Evolutionary conservation across 768 basidiomycete species (phyloP), one percentile per base, ranked within the genome.

Genomic region (Lactifluus volemus): DNA sequence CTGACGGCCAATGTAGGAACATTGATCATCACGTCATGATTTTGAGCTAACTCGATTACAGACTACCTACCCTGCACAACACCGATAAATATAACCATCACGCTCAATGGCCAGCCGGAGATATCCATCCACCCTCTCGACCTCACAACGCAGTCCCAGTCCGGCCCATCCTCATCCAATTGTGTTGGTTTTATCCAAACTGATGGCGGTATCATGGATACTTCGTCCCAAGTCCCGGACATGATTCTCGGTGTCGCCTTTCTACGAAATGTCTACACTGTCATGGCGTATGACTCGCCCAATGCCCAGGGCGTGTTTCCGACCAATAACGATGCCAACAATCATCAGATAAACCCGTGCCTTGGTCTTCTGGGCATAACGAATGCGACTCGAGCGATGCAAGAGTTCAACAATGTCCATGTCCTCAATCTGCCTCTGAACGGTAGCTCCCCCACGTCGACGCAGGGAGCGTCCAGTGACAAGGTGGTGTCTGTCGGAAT

Each of bases 221-320:
- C 67, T 11, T 38, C 38, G 10, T 59, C 65, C 15, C 70, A 74
- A 14, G 73, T 82, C 17, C 32, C 57, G 2, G 89, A 91, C 70
- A 84, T 92, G 73, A 76, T 92, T 59, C 82, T 92, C 42, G 89
- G 88, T 44, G 85, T 89, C 0, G 84, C 89, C 0, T 92, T 92
- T 69, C 73, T 92, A 67, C 79, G 87, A 11, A 90, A 84, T 67
- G 78, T 82, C 4, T 92, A 92, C 68, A 85, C 82, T 12, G 88
- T 92, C 63, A 80, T 90, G 79, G 84, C 84, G 0, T 89, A 85
- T 69, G 75, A 79, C 49, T 60, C 67, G 0, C 84, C 84, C 2
- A 67, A 73, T 50, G 45, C 70, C 0, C 67, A 76, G 25, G 85
- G 85, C 14, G 65, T 67, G 4, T 83, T 86, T 69, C 73, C 77